Conservation (phyloP, 768 basidiomycete genomes). For the Phlegmacium glaucopus region DNA sequence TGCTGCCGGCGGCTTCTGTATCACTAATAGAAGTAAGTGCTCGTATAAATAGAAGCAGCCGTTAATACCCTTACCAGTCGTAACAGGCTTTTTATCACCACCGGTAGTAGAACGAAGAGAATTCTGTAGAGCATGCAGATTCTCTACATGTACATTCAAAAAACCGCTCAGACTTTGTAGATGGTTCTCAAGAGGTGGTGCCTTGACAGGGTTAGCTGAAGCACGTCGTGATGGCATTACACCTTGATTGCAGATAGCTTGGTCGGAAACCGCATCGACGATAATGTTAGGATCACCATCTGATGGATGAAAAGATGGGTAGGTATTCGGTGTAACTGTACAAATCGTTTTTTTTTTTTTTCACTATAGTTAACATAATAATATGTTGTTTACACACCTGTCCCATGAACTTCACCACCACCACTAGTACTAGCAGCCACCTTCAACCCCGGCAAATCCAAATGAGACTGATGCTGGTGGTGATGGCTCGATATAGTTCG, state of each 20-base stretch:
- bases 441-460: too few relatives aligned
- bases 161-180: slow-evolving; percentile 23
- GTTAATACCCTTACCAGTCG: neutral
- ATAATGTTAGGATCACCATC: neutral
- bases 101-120: slow-evolving; percentile 4
- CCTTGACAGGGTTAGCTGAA: slow-evolving; percentile 3
- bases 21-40: neutral
- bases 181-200: slow-evolving; percentile 17
- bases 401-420: neutral
- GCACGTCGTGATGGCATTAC: neutral
- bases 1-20: neutral
- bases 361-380: too few relatives aligned
- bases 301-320: neutral
- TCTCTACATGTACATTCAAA: slow-evolving; percentile 22
- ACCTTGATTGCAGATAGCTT: slow-evolving; percentile 5
- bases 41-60: neutral
- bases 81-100: neutral
- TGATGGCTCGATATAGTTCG: slow-evolving; percentile 2
- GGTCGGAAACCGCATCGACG: slow-evolving; percentile 4
- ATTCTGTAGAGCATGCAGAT: slow-evolving; percentile 23
- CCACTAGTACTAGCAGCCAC: neutral
- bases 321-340: neutral
- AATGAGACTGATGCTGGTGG: too few relatives aligned
- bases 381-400: too few relatives aligned
- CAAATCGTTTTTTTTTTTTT: too few relatives aligned